phyloP scores from a whole-genome alignment of 2,329 filamentous ascomycete species.

The Dactylellina haptotyla region DNA sequence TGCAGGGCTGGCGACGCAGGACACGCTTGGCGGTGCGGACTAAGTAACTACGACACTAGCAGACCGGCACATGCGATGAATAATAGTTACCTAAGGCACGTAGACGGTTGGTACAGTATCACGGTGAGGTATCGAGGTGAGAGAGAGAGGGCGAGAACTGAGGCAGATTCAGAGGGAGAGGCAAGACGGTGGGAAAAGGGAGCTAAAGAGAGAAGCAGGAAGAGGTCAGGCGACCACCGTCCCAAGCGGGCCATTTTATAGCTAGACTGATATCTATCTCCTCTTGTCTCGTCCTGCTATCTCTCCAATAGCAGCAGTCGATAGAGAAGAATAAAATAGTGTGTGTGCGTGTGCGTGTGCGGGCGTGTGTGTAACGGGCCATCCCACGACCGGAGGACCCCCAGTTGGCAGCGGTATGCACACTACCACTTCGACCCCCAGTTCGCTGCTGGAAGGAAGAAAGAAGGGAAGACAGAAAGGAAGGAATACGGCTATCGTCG shows the following conservation, averaged over 20 bases:
- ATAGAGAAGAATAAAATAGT: neutral
- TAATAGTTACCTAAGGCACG: neutral
- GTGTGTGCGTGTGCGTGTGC: no score
- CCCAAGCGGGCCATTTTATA: conserved; percentile 13
- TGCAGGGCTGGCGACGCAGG: neutral
- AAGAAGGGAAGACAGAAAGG: no score
- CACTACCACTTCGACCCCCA: no score
- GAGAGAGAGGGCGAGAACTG: neutral
- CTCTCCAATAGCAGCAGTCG: no score
- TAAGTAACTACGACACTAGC: no score
- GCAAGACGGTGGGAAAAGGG: no score
- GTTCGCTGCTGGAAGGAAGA: no score
- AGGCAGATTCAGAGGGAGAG: neutral
- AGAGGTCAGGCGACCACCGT: conserved; percentile 44
- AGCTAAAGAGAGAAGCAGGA: conserved; percentile 18
- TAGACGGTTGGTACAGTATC: neutral
- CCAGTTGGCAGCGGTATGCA: no score
- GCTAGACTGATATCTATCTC: neutral
- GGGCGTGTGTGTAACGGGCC: no score
- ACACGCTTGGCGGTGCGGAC: neutral
- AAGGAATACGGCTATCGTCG: no score
- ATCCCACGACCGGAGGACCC: conserved; percentile 11
- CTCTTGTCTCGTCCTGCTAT: no score
- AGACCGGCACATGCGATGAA: no score
- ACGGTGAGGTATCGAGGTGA: neutral